phyloP scores from a whole-genome alignment of 495 filamentous ascomycete species.

The Chaetomium tenue region DNA sequence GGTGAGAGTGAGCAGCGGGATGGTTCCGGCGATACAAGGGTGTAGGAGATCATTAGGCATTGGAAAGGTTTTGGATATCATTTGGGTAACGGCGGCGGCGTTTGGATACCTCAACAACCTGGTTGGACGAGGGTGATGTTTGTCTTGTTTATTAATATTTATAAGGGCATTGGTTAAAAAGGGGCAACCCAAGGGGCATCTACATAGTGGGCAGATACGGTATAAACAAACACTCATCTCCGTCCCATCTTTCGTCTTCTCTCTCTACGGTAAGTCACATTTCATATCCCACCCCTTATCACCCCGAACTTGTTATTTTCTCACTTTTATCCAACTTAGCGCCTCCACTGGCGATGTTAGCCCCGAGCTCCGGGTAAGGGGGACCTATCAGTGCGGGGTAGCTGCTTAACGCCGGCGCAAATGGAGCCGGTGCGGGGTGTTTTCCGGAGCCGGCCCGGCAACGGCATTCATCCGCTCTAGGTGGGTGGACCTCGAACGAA shows the following conservation, averaged over 20 bases:
- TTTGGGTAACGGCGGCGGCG: background rate
- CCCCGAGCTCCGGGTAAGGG: background rate
- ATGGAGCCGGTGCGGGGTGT: slow-evolving; percentile 20
- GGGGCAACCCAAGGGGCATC: background rate
- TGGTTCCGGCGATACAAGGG: background rate
- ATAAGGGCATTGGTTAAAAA: background rate
- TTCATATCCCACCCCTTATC: background rate
- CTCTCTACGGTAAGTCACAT: no score
- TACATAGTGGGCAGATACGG: no score
- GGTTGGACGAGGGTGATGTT: background rate
- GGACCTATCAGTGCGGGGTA: slow-evolving; percentile 1
- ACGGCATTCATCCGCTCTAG: slow-evolving; percentile 7
- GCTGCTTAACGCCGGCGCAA: slow-evolving; percentile 14
- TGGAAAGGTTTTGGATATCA: background rate
- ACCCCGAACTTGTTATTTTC: background rate
- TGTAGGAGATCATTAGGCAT: background rate
- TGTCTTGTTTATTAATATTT: background rate
- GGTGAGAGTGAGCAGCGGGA: background rate
- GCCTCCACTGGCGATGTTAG: background rate
- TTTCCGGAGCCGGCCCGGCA: slow-evolving; percentile 22
- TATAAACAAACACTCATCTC: no score
- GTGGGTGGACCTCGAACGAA: slow-evolving; percentile 1
- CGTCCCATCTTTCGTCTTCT: no score
- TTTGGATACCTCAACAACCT: background rate
- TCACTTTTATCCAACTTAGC: background rate